A percentile compares a stretch with the other conserved stretches of the same genome.
Conservation (phyloP, 768 basidiomycete species). For the Amanita subjunquillea region DNA sequence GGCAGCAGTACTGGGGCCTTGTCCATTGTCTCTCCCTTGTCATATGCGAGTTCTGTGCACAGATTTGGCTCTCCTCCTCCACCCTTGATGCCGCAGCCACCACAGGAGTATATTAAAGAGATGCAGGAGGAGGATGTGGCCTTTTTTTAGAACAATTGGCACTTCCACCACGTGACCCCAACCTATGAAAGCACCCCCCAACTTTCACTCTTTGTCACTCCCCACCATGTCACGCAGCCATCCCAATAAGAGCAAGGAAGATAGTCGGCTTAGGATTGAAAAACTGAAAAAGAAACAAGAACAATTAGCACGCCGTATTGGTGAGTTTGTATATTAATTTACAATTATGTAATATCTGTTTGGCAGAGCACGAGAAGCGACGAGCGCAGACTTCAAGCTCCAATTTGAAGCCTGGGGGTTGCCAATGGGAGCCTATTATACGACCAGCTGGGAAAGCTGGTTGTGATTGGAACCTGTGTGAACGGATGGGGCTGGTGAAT, state of each 20-base stretch:
- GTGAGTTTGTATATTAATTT: neutral
- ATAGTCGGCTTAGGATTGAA: neutral
- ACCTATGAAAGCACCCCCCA: neutral
- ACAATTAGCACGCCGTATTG: neutral
- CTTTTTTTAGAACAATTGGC: neutral
- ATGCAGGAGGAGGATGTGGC: conserved; percentile 76
- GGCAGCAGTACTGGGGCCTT: neutral
- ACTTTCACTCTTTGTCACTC: neutral
- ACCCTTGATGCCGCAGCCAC: conserved; percentile 68
- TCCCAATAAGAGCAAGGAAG: neutral
- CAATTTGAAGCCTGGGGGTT: neutral
- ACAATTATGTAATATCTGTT: neutral
- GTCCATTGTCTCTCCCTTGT: conserved; percentile 7
- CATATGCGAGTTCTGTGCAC: conserved; percentile 8
- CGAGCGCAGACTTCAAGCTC: neutral
- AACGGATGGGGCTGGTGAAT: neutral
- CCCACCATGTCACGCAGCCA: neutral
- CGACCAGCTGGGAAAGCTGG: neutral
- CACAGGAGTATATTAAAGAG: conserved; percentile 72
- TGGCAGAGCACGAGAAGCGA: neutral
- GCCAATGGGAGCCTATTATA: neutral
- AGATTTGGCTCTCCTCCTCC: conserved; percentile 42
- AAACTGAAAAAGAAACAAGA: neutral
- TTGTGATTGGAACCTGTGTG: neutral
- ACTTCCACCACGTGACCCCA: neutral